Evolutionary conservation across 257 asterid genomes (phyloP), one percentile per base, ranked within the genome.

Genomic region (Ilex aquifolium): DNA sequence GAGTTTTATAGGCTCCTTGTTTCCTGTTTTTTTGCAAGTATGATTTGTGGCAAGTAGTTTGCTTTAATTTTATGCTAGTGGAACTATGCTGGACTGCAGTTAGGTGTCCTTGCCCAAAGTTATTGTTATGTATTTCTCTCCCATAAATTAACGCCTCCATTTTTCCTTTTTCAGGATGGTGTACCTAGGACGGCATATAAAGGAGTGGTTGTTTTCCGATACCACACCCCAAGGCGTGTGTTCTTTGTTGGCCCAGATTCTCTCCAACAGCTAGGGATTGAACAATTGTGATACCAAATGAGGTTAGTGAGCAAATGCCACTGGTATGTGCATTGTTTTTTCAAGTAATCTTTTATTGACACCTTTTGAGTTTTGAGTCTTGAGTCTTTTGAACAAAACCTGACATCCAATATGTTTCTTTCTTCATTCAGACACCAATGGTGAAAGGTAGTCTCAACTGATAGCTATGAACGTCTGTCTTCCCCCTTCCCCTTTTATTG

Each of bases 161-260:
- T 31, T 54, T 66, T 59, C 56, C 44, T 75, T 58, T 65, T 71
- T 21, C 80, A 91, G 97, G 97, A 93, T 42, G 99, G 96, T 60
- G 77, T 90, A 70, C 99, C 99, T 30, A 80, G 99, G 74, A 62
- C 99, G 52, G 87, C 96, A 32, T 93, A 93, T 73, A 87, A 90
- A 76, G 97, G 97, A 61, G 79, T 87, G 32, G 97, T 93, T 16
- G 95, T 87, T 74, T 84, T 93, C 66, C 83, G 96, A 61, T 80
- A 79, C 76, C 85, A 87, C 73, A 71, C 80, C 13, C 69, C 81
- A 74, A 81, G 94, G 65, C 96, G 88, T 5, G 82, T 93, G 15
- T 90, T 87, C 90, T 85, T 93, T 71, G 84, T 93, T 51, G 85
- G 88, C 72, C 91, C 86, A 31, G 84, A 87, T 74, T 93, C 96